phyloP scores from a whole-genome alignment of 441 rosid genomes.

The Populus tomentosa region DNA sequence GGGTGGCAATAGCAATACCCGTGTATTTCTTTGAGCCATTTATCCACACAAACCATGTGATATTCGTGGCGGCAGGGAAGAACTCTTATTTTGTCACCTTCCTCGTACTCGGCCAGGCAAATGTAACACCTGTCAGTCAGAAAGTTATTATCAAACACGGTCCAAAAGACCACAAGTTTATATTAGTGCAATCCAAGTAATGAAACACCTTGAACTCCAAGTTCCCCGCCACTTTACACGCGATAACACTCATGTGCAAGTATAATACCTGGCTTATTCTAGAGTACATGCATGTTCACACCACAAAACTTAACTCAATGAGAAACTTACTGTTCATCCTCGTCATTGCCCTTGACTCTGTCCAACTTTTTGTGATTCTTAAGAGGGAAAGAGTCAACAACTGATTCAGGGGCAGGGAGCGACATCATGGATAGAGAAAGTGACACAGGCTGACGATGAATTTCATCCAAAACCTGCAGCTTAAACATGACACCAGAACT shows the following conservation, averaged over 20 bases:
- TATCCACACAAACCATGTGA: constrained; percentile 68
- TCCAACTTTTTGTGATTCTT: constrained; percentile 43
- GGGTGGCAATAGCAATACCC: constrained; percentile 37
- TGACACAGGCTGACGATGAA: constrained; percentile 57
- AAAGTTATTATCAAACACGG: not conserved
- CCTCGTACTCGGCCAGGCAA: constrained; percentile 64
- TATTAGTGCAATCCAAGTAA: not conserved
- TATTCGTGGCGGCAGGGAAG: constrained; percentile 79
- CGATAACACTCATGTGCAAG: not conserved
- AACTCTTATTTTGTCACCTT: constrained; percentile 62
- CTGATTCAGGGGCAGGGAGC: constrained; percentile 60
- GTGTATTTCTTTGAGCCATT: constrained; percentile 84
- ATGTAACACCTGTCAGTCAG: constrained; percentile 51
- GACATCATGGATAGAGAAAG: constrained; percentile 51
- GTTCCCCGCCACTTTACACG: not conserved
- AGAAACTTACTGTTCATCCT: constrained; percentile 52
- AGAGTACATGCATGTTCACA: not conserved
- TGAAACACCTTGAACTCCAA: not conserved
- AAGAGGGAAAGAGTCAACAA: constrained; percentile 62
- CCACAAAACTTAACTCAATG: not conserved
- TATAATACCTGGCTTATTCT: not conserved
- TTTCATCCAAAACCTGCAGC: constrained; percentile 70
- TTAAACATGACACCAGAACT: constrained; percentile 7
- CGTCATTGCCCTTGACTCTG: constrained; percentile 26
- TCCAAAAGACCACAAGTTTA: not conserved